Percentiles rank a stretch among this genome's conserved stretches.
Evolutionary conservation across 148 eudicot genomes (phyloP).

Genomic region (Camellia granthamiana): DNA sequence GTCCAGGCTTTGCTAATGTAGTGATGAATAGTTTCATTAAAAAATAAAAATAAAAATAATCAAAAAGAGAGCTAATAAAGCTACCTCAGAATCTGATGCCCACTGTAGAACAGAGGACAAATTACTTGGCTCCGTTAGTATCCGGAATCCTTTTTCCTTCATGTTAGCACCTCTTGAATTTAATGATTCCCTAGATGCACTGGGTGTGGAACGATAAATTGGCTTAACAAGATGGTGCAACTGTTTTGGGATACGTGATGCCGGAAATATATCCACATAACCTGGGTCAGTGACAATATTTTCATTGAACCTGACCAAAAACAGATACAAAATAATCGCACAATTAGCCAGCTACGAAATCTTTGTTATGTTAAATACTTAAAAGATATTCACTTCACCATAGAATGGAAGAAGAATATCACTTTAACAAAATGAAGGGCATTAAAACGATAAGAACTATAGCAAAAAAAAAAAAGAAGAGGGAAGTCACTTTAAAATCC

Average conservation of each 20-base stretch:
- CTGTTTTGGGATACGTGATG: conserved; percentile 65
- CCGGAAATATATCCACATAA: conserved; percentile 86
- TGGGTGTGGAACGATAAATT: conserved; percentile 43
- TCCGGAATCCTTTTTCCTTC: conserved; percentile 70
- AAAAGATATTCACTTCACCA: neutral
- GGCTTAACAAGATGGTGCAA: conserved; percentile 75
- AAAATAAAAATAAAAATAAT: neutral
- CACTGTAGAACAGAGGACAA: conserved; percentile 70
- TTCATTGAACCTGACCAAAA: conserved; percentile 60
- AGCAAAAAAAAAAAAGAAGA: neutral
- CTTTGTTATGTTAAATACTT: neutral
- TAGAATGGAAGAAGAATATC: neutral
- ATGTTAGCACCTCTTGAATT: conserved; percentile 24
- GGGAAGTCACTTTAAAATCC: neutral
- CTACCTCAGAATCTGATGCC: conserved; percentile 81
- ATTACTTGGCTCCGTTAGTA: conserved; percentile 59
- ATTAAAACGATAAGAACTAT: neutral
- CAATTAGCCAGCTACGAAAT: conserved; percentile 5
- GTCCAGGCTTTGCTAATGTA: neutral
- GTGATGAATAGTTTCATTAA: neutral
- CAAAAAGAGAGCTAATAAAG: conserved; percentile 15
- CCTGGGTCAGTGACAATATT: conserved; percentile 86
- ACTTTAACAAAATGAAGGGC: neutral
- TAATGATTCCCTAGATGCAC: conserved; percentile 26
- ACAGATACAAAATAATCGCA: neutral